These are phyloP conservation scores for Metroxylon sagu DNA, from an alignment of 176 grass and related monocot genomes.

Conservation along the genomic window DNA sequence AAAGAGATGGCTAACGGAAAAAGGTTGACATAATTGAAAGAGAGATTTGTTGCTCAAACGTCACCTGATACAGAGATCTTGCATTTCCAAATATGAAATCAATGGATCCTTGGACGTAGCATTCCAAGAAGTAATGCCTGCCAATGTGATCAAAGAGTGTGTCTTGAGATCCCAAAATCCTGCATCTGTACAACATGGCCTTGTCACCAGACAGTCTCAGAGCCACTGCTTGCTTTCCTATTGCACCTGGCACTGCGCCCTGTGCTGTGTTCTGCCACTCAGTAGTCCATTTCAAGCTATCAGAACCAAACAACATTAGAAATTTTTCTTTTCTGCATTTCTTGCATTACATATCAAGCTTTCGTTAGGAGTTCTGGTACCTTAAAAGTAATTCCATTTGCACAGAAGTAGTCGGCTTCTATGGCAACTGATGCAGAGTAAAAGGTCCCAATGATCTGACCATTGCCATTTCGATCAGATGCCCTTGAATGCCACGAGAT, in stretches of 20 bases:
- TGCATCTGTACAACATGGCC: conserved; percentile 72
- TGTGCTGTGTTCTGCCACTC: conserved; percentile 63
- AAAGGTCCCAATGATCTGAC: conserved; percentile 61
- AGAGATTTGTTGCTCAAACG: neutral
- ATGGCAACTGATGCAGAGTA: conserved; percentile 74
- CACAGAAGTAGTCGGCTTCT: conserved; percentile 83
- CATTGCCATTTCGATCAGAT: conserved; percentile 40
- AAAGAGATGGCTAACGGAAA: too few species aligned
- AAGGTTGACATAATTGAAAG: too few species aligned
- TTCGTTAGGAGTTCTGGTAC: conserved; percentile 7
- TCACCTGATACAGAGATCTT: conserved; percentile 76
- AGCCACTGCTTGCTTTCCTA: conserved; percentile 81
- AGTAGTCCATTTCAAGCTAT: neutral
- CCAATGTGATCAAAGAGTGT: conserved; percentile 92
- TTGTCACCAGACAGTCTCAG: conserved; percentile 89
- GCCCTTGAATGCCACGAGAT: conserved; percentile 63
- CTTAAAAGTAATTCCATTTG: conserved; percentile 85
- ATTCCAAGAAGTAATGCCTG: conserved; percentile 61
- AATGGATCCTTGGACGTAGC: conserved; percentile 97
- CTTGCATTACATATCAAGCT: too few species aligned
- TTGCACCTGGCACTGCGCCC: conserved; percentile 48
- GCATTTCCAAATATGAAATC: conserved; percentile 96
- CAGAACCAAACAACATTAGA: too few species aligned
- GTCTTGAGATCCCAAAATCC: conserved; percentile 79
- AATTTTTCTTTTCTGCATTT: too few species aligned